phyloP scores from a whole-genome alignment of 169 alveolate genomes.

The Babesia ovis region DNA sequence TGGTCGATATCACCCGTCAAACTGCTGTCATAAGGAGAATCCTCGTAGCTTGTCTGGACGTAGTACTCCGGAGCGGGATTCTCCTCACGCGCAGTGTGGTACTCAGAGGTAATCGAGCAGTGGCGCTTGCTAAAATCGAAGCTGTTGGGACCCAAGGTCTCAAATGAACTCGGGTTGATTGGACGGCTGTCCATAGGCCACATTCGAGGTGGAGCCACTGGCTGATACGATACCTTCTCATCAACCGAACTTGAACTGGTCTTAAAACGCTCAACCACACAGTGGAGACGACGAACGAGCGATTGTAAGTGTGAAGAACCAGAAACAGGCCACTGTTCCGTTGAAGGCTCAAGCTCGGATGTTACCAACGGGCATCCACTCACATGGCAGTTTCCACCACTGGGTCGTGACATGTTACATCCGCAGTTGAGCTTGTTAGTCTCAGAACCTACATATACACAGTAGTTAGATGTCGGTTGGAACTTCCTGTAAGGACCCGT shows the following conservation, averaged over 20 bases:
- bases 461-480: constrained; percentile 39
- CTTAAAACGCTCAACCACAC: constrained; percentile 32
- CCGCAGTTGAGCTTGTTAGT: constrained; percentile 37
- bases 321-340: constrained; percentile 63
- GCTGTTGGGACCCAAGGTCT: neutral
- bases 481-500: neutral
- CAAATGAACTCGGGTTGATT: neutral
- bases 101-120: neutral
- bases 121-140: constrained; percentile 7
- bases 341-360: constrained; percentile 57
- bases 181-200: neutral
- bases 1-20: neutral
- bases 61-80: constrained; percentile 14
- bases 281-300: constrained; percentile 38
- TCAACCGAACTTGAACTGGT: neutral
- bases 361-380: constrained; percentile 49
- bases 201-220: neutral
- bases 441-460: constrained; percentile 66
- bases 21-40: constrained; percentile 31
- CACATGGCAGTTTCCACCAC: constrained; percentile 59
- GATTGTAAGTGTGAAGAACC: constrained; percentile 52
- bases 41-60: constrained; percentile 45
- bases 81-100: constrained; percentile 3
- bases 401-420: constrained; percentile 40
- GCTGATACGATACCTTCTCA: neutral